Evolutionary conservation across 495 filamentous ascomycete genomes (phyloP).

Genomic region (Penicillium macrosclerotiorum): DNA sequence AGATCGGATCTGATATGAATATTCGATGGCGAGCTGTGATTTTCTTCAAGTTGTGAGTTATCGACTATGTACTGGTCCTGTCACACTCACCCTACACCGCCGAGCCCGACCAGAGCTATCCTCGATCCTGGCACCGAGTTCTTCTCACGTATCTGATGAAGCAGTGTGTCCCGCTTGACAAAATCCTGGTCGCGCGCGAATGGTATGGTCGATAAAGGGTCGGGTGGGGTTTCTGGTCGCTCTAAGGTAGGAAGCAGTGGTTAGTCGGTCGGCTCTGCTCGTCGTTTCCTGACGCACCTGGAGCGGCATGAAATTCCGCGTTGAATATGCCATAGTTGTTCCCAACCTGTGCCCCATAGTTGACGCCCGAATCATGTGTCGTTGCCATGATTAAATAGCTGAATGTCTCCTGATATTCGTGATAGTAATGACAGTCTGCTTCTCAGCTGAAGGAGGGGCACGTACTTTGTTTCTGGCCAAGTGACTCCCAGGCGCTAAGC

Average conservation of each 20-base stretch:
- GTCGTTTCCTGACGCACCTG: not conserved
- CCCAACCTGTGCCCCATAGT: slow-evolving; percentile 1
- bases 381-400: not conserved
- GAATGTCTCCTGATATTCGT: not conserved
- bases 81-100: slow-evolving; percentile 30
- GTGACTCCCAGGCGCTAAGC: not conserved
- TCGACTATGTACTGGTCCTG: not conserved
- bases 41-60: slow-evolving; percentile 25
- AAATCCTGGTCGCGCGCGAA: slow-evolving; percentile 35
- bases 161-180: slow-evolving; percentile 23
- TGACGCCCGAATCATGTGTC: not conserved
- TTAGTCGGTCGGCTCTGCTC: not conserved
- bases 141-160: slow-evolving; percentile 26
- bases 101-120: slow-evolving; percentile 28
- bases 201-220: slow-evolving; percentile 24
- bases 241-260: not conserved
- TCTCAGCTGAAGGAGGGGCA: not conserved
- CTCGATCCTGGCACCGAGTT: slow-evolving; percentile 18
- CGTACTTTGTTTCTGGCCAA: not conserved
- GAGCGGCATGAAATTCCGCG: not conserved
- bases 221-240: slow-evolving; percentile 10
- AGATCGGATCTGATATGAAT: slow-evolving; percentile 29
- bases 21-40: slow-evolving; percentile 39
- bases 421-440: not conserved
- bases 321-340: slow-evolving; percentile 1